Conservation (phyloP, 805 yeast species). For the Pichia pseudocactophila region DNA sequence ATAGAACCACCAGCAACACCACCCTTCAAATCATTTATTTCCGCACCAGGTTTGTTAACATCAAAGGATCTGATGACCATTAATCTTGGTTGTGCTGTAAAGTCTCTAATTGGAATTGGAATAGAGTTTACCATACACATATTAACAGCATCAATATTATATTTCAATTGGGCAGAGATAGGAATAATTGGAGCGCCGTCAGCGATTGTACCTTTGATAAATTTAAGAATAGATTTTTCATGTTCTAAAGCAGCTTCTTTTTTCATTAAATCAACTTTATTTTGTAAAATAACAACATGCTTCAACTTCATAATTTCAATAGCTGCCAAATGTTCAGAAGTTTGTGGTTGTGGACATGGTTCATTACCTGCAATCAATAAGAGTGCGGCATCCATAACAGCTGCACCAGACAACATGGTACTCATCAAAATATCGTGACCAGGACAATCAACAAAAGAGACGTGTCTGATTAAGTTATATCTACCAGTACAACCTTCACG, state of each 20-base stretch:
- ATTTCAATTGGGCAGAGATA: slow-evolving; percentile 96
- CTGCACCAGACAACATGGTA: slow-evolving; percentile 99
- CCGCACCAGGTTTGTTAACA: slow-evolving; percentile 98
- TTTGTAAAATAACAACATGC: slow-evolving; percentile 92
- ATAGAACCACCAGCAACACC: slow-evolving; percentile 99
- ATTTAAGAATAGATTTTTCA: slow-evolving; percentile 82
- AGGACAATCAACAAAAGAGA: slow-evolving; percentile 98
- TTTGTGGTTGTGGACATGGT: slow-evolving; percentile 99
- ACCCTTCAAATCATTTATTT: slow-evolving; percentile 92
- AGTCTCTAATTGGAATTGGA: slow-evolving; percentile 95
- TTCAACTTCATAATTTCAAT: slow-evolving; percentile 98
- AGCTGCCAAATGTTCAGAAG: slow-evolving; percentile 98
- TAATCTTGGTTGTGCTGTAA: slow-evolving; percentile 84
- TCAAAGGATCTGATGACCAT: slow-evolving; percentile 98
- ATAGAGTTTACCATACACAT: slow-evolving; percentile 90
- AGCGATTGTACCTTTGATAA: slow-evolving; percentile 96
- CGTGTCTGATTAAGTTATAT: slow-evolving; percentile 87
- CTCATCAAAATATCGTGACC: slow-evolving; percentile 99
- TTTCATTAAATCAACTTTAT: slow-evolving; percentile 97
- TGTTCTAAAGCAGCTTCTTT: slow-evolving; percentile 95
- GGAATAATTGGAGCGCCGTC: slow-evolving; percentile 99
- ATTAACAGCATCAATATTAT: slow-evolving; percentile 97
- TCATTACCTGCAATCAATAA: slow-evolving; percentile 96
- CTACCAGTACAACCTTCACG: slow-evolving; percentile 85
- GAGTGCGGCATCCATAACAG: slow-evolving; percentile 99